These are phyloP conservation scores for Ophiocordyceps camponoti-leonardi DNA, from an alignment of 2,329 filamentous ascomycete genomes.

Conservation along the genomic window DNA sequence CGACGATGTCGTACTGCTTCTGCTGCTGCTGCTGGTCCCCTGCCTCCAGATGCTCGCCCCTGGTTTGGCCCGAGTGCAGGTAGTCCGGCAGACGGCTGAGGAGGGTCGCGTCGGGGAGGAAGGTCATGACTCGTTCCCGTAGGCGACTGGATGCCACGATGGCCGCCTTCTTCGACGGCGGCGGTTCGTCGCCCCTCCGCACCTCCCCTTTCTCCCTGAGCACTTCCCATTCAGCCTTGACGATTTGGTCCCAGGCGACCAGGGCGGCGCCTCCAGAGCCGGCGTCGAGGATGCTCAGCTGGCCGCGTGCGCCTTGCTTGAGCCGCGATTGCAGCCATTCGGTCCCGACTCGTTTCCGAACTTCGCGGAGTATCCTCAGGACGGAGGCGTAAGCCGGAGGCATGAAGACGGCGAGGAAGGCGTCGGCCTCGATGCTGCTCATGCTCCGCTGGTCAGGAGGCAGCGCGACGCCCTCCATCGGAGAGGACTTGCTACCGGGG, in stretches of 20 bases:
- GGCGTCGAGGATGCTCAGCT: conserved; percentile 53
- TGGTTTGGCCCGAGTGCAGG: conserved; percentile 44
- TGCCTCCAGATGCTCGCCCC: conserved; percentile 41
- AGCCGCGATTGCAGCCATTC: conserved; percentile 53
- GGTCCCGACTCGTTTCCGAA: conserved; percentile 53
- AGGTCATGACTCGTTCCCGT: conserved; percentile 53
- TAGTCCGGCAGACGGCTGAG: conserved; percentile 84
- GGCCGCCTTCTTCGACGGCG: conserved; percentile 66
- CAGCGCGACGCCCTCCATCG: conserved; percentile 48
- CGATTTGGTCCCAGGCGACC: conserved; percentile 59
- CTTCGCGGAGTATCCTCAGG: conserved; percentile 52
- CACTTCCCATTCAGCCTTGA: conserved; percentile 66
- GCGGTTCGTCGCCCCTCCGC: conserved; percentile 25
- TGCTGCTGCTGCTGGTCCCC: conserved; percentile 35
- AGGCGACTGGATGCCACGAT: conserved; percentile 61
- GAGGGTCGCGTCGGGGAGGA: conserved; percentile 82
- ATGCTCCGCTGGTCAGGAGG: conserved; percentile 48
- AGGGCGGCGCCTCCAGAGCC: conserved; percentile 58
- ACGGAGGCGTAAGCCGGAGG: conserved; percentile 55
- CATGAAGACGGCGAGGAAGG: conserved; percentile 50
- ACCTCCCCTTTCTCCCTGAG: conserved; percentile 35
- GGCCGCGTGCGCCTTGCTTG: conserved; percentile 33
- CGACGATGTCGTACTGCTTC: conserved; percentile 78
- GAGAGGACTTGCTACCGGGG: conserved; percentile 12
- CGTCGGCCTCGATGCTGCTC: conserved; percentile 59